phyloP scores from a whole-genome alignment of 2,329 filamentous ascomycete genomes.

The Pyricularia sp. region DNA sequence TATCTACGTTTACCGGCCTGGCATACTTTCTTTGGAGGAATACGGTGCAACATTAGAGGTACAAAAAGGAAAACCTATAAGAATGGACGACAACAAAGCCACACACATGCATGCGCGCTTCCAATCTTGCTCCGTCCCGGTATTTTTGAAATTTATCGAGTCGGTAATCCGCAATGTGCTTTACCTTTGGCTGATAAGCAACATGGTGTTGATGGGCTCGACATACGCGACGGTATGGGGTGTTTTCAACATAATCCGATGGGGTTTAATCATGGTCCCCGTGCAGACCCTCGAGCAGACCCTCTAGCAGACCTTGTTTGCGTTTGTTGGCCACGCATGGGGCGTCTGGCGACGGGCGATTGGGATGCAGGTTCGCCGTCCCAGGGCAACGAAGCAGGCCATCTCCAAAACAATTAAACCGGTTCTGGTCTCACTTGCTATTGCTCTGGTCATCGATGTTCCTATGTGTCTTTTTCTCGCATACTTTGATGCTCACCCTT shows the following conservation, averaged over 20 bases:
- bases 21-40: conserved; percentile 46
- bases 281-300: conserved; percentile 45
- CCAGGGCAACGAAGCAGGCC: conserved; percentile 8
- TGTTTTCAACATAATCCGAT: conserved; percentile 64
- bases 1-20: conserved; percentile 45
- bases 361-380: conserved; percentile 13
- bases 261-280: conserved; percentile 67
- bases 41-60: conserved; percentile 11
- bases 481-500: conserved; percentile 45
- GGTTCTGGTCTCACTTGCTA: conserved; percentile 38
- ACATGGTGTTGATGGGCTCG: conserved; percentile 52
- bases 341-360: conserved; percentile 33
- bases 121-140: conserved; percentile 46
- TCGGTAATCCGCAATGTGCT: conserved; percentile 59
- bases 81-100: conserved; percentile 18
- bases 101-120: conserved; percentile 31
- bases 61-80: conserved; percentile 6
- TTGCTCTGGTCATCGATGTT: conserved; percentile 51
- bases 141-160: conserved; percentile 49
- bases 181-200: conserved; percentile 61
- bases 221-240: conserved; percentile 66
- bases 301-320: conserved; percentile 47
- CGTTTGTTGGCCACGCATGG: conserved; percentile 61
- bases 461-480: conserved; percentile 55
- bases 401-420: conserved; percentile 34